Evolutionary conservation across 1,139 yeast genomes (phyloP), one percentile per base, ranked within the genome.

Genomic region (Kluyveromyces sp.): DNA sequence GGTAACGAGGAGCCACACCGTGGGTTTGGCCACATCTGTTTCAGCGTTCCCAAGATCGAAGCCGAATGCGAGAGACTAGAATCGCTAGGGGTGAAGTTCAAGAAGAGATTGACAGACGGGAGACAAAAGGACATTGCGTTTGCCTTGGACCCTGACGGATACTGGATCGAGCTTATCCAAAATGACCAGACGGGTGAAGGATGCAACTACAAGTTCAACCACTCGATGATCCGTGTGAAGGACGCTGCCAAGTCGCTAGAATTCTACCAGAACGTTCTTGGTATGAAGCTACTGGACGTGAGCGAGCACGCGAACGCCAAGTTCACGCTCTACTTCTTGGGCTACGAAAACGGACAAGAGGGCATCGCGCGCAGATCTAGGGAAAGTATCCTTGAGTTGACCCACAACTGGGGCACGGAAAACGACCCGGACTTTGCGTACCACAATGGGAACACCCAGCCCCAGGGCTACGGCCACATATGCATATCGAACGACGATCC

Each of bases 381-480:
- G 40, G 86, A 86, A 63, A 83, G 92, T 28, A 66, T 92, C 7
- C 67, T 92, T 45, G 98, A 92, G 68, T 73, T 92, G 61, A 90
- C 97, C 41, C 94, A 88, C 70, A 92, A 92, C 69, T 89, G 88
- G 82, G 98, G 97, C 30, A 86, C 97, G 21, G 98, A 92, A 63
- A 61, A 70, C 29, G 96, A 90, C 53, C 73, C 76, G 8, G 73
- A 74, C 10, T 86, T 88, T 68, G 65, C 71, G 46, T 92, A 92
- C 68, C 95, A 90, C 66, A 85, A 81, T 55, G 95, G 96, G 48
- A 88, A 89, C 65, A 81, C 81, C 25, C 74, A 79, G 38, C 81
- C 83, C 21, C 82, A 78, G 59, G 97, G 97, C 15, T 92, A 77
- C 61, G 95, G 95, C 34, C 96, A 90, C 68, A 75, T 86, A 50